phyloP scores from a whole-genome alignment of 345 rosid genomes.

The Pistacia atlantica region DNA sequence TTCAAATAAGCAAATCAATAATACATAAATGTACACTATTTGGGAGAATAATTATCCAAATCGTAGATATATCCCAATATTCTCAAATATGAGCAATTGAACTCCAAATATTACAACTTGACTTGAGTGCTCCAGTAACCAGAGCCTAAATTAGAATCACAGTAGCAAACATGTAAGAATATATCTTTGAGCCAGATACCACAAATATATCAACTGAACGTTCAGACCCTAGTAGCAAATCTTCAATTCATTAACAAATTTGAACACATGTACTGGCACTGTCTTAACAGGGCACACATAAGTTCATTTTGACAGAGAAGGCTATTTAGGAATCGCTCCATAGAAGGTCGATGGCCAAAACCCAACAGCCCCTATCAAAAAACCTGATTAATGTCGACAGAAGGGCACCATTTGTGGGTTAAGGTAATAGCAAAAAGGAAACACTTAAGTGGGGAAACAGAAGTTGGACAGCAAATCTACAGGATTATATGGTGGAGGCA shows the following conservation, averaged over 20 bases:
- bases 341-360: neutral
- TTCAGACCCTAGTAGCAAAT: neutral
- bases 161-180: neutral
- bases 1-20: neutral
- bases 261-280: neutral
- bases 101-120: neutral
- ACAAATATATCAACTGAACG: neutral
- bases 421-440: neutral
- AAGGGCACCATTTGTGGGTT: neutral
- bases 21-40: neutral
- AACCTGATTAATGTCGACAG: neutral
- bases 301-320: neutral
- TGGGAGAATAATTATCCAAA: neutral
- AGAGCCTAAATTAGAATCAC: neutral
- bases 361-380: neutral
- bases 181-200: neutral
- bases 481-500: conserved; percentile 8
- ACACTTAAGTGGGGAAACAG: neutral
- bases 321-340: neutral
- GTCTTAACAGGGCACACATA: neutral
- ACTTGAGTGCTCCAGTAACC: neutral
- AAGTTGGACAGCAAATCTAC: neutral
- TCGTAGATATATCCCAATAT: neutral
- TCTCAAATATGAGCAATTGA: neutral
- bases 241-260: neutral